Conservation (phyloP, 306 rosid species). For the Prosopis cineraria region DNA sequence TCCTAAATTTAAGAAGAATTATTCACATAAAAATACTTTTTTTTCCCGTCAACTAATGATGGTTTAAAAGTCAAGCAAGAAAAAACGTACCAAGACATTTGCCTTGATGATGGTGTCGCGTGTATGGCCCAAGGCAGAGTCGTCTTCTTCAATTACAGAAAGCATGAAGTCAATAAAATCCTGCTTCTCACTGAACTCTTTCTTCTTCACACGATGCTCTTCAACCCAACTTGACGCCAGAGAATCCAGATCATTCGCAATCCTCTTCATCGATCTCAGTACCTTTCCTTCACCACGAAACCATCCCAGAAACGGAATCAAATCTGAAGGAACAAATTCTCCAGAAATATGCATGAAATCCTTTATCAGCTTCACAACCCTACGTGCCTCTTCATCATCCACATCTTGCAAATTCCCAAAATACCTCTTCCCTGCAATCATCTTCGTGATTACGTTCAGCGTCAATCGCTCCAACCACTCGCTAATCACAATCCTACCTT, state of each 20-base stretch:
- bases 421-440: constrained; percentile 57
- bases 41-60: too few relatives aligned
- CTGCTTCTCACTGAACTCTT: not conserved
- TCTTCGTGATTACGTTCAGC: constrained; percentile 42
- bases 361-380: constrained; percentile 47
- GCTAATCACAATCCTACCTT: constrained; percentile 35
- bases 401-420: constrained; percentile 40
- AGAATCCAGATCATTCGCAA: constrained; percentile 46
- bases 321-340: constrained; percentile 44
- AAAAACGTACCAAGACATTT: constrained; percentile 37
- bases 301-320: constrained; percentile 55
- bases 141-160: constrained; percentile 36
- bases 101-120: constrained; percentile 57
- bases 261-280: constrained; percentile 47
- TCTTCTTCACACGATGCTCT: constrained; percentile 34
- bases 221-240: constrained; percentile 52
- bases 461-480: constrained; percentile 50
- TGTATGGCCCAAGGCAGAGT: constrained; percentile 34
- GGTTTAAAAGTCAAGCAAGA: too few relatives aligned
- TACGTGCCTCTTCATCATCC: constrained; percentile 45
- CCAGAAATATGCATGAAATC: constrained; percentile 54
- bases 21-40: too few relatives aligned
- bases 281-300: constrained; percentile 35
- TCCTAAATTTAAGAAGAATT: too few relatives aligned
- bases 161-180: too few relatives aligned